Base-by-base conservation (phyloP, 768 basidiomycete genomes). In the Tephrocybe sp. region DNA sequence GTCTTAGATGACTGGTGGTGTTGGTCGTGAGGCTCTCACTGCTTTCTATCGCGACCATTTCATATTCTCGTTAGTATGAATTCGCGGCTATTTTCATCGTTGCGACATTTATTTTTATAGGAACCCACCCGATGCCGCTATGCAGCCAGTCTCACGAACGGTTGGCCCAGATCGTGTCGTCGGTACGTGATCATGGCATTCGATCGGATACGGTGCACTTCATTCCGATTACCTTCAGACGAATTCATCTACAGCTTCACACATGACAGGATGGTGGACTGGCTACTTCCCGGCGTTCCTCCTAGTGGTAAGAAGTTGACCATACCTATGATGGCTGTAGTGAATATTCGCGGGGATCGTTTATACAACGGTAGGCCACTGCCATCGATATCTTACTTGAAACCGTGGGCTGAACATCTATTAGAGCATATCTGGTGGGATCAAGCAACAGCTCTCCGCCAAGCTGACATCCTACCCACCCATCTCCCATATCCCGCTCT, bases 31-130 rank as follows among this genome's bases (percentile, higher is more conserved):
- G 54, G 65, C 68, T 10, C 67, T 84, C 28, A 74, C 76, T 2
- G 72, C 66, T 2, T 84, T 83, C 55, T 84, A 84, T 57, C 71
- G 78, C 36, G 77, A 81, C 50, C 79, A 80, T 54, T 81, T 81
- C 56, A 76, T 81, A 37, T 79, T 79, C 54, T 70, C 68, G 78
- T 78, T 32, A 48, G 74, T 64, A 14, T 7, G 30, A 7, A 2
- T 14, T 18, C 21, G 18, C 18, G 24, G 21, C 24, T 21, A 3
- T 23, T n/a, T 20, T 30, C n/a, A 18, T 36, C 9, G 3, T 4
- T 23, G 3, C 23, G 43, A 10, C 23, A 11, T 41, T 15, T n/a
- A 33, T 24, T 18, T 17, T 30, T 7, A 23, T 18, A 79, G 77
- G 42, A 81, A 81, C 50, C 79, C 81, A 0, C 64, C 63, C 9